These are phyloP conservation scores for Penicillium egyptiacum DNA, from an alignment of 495 filamentous ascomycete species.

Conservation along the genomic window DNA sequence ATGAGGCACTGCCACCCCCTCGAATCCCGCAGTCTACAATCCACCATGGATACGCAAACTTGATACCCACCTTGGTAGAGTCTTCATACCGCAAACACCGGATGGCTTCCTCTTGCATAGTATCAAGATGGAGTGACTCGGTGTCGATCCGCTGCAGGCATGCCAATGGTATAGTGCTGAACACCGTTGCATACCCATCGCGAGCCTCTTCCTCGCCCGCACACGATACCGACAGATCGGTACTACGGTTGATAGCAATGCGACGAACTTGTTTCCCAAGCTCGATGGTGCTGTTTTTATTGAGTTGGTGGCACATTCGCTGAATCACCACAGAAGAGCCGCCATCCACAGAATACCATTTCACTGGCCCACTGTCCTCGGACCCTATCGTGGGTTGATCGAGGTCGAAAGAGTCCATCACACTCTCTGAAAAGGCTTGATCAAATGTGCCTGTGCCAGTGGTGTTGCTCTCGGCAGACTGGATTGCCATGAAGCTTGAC, in stretches of 20 bases:
- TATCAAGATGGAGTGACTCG: neutral
- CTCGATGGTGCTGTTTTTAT: neutral
- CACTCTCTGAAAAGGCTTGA: neutral
- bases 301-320: neutral
- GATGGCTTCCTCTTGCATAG: neutral
- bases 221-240: neutral
- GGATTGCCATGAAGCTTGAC: too few species aligned
- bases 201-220: neutral
- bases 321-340: neutral
- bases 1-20: neutral
- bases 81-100: neutral
- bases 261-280: neutral
- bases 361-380: neutral
- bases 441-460: neutral
- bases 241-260: neutral
- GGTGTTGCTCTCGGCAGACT: neutral
- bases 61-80: neutral
- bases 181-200: neutral
- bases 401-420: neutral
- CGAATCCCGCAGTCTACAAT: neutral
- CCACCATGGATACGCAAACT: neutral
- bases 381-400: neutral
- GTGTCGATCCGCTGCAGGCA: neutral
- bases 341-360: neutral
- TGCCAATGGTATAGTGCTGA: neutral